Evolutionary conservation across 2,329 filamentous ascomycete species (phyloP), one percentile per base, ranked within the genome.

Genomic region (Plenodomus biglobosus): DNA sequence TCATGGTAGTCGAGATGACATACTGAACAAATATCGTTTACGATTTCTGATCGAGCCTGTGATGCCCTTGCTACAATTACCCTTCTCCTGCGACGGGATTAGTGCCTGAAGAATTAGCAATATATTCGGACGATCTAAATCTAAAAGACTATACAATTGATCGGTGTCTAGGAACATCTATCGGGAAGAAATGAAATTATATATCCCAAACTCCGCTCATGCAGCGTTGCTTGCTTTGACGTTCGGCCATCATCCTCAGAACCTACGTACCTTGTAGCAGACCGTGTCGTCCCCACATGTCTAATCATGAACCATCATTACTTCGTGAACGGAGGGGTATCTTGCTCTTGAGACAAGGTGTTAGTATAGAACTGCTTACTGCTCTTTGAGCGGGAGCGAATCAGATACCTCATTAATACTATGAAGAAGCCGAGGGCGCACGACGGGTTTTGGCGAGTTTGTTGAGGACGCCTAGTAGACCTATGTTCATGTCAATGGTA

Each of bases 391-490:
- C 27, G 13, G 27, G 8, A 3, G 27, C 27, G 13, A 32, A 32
- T 8, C 6, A 32, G 27, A 32, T 32, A 32, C 27, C 27, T 32
- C 27, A 32, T 15, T 32, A 32, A 11, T 15, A 7, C 27, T 32
- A 32, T 15, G 27, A 32, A 8, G 8, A 32, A 32, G 27, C 3
- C 13, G 27, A 6, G 15, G 27, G 27, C 13, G 27, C 27, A 15
- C 6, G 13, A 32, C 42, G 21, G 38, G n/a, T 40, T 42, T 53
- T 30, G 46, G 38, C 19, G 42, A 46, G 45, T 40, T 58, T 37
- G 44, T 55, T 19, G 49, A 58, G 38, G 52, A 56, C 57, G 43
- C 64, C 59, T 24, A 70, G 51, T 13, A 70, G 65, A 42, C 68
- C 68, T 69, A 44, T 27, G 13, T 7, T 6, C 2, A 7, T 46